These are phyloP conservation scores for Austroboletus niveus DNA, from an alignment of 1,284 basidiomycete genomes.

Conservation along the genomic window DNA sequence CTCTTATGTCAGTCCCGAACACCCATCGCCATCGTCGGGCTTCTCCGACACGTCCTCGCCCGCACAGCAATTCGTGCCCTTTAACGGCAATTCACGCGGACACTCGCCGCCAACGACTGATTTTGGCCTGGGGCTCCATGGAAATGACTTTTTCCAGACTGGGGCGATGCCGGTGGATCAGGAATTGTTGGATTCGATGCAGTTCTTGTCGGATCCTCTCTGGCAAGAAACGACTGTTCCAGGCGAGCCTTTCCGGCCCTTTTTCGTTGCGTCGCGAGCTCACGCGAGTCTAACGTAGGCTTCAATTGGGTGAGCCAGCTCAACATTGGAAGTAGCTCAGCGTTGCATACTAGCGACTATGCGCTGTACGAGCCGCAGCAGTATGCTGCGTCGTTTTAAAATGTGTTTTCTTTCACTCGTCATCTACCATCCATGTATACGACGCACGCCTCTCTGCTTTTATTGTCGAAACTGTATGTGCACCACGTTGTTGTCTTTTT, in stretches of 20 bases:
- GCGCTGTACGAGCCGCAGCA: constrained; percentile 24
- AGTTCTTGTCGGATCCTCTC: constrained; percentile 48
- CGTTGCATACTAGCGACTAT: constrained; percentile 29
- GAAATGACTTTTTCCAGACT: constrained; percentile 46
- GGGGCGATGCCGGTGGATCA: constrained; percentile 51
- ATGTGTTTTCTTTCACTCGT: neutral
- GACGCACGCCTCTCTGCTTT: neutral
- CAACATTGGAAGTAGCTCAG: constrained; percentile 12
- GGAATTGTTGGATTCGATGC: constrained; percentile 60
- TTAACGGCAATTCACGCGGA: constrained; percentile 4
- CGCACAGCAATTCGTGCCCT: constrained; percentile 6
- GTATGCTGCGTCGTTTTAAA: constrained; percentile 17
- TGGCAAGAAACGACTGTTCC: constrained; percentile 56
- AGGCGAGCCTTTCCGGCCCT: constrained; percentile 35
- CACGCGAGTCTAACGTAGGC: constrained; percentile 21
- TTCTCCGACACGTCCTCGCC: constrained; percentile 20
- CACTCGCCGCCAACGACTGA: constrained; percentile 14
- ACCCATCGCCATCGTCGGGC: constrained; percentile 14
- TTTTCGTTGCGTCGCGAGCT: neutral
- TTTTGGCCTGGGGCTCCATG: constrained; percentile 27
- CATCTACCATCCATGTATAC: neutral
- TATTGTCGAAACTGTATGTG: neutral
- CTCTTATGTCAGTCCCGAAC: constrained; percentile 2
- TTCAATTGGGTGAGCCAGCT: constrained; percentile 44
- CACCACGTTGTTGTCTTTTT: neutral